A percentile compares a stretch with the other conserved stretches of the same genome.
phyloP scores from a whole-genome alignment of 371 early-diverging fungal species.

The Mortierella polycephala region DNA sequence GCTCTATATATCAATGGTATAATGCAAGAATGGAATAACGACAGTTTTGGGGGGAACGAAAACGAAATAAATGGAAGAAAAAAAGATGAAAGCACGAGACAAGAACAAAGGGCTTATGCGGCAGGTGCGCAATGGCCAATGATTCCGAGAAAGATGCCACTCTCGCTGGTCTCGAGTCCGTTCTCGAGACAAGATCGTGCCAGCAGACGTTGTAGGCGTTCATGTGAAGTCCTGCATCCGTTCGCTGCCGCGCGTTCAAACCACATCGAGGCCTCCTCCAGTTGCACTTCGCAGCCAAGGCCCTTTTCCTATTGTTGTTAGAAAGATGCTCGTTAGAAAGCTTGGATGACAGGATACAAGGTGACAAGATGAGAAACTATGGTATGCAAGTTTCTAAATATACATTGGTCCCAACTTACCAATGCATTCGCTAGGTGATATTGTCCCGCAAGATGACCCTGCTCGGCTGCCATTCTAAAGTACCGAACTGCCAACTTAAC shows the following conservation, averaged over 20 bases:
- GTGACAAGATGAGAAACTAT: background rate
- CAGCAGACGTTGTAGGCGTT: slow-evolving; percentile 61
- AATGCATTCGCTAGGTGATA: slow-evolving; percentile 69
- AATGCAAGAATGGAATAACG: background rate
- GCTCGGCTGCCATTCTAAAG: slow-evolving; percentile 71
- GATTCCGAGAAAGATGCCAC: slow-evolving; percentile 56
- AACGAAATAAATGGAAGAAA: background rate
- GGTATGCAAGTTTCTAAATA: background rate
- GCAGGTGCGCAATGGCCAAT: slow-evolving; percentile 66
- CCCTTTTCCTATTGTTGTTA: slow-evolving; percentile 67
- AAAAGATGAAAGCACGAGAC: background rate
- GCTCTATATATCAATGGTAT: background rate
- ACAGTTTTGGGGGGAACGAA: background rate
- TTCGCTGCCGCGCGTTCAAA: slow-evolving; percentile 72
- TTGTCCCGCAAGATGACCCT: slow-evolving; percentile 69
- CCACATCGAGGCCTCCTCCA: slow-evolving; percentile 71
- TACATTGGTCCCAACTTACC: slow-evolving; percentile 21
- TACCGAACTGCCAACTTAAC: slow-evolving; percentile 65
- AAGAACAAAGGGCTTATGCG: slow-evolving; percentile 45
- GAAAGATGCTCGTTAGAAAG: background rate
- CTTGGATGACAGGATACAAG: background rate
- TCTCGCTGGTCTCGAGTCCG: slow-evolving; percentile 46
- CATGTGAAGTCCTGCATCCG: slow-evolving; percentile 69
- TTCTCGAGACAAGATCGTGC: slow-evolving; percentile 61
- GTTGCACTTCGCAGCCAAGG: slow-evolving; percentile 67